Conservation (phyloP, 1,284 basidiomycete genomes). For the Tilletia caries region DNA sequence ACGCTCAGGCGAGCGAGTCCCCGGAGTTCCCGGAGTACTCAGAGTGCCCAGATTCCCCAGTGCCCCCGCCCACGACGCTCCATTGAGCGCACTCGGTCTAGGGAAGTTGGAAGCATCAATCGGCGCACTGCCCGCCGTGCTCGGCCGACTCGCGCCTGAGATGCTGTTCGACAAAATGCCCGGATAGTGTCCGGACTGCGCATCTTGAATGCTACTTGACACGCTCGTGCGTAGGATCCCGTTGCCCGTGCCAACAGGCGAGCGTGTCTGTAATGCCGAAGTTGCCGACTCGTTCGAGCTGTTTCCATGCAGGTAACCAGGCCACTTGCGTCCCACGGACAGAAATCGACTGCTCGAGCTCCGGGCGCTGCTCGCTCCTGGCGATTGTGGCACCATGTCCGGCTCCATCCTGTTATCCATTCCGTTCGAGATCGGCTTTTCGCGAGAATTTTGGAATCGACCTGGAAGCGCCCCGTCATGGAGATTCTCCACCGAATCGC, state of each 20-base stretch:
- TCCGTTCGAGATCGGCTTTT: no score
- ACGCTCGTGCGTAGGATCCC: no score
- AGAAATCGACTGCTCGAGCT: conserved; percentile 8
- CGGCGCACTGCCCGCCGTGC: background rate
- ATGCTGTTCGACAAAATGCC: background rate
- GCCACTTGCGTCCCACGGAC: conserved; percentile 10
- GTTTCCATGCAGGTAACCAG: conserved; percentile 9
- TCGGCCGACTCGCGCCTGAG: background rate
- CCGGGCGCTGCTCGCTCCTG: conserved; percentile 4
- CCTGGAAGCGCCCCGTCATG: background rate
- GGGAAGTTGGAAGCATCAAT: conserved; percentile 7
- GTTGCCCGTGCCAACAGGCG: background rate
- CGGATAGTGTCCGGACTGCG: background rate
- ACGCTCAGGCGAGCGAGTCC: background rate
- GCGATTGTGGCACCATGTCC: background rate
- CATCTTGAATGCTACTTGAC: background rate
- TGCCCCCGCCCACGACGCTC: conserved; percentile 1
- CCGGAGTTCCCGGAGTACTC: background rate
- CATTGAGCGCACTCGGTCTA: conserved; percentile 8
- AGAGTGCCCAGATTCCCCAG: background rate
- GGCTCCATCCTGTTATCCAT: background rate
- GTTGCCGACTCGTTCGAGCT: conserved; percentile 5
- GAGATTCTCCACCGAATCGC: conserved; percentile 9
- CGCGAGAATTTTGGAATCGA: background rate
- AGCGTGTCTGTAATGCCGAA: background rate